Base-by-base conservation (phyloP, 1,139 yeast genomes). In the Arxiozyma bovina region DNA sequence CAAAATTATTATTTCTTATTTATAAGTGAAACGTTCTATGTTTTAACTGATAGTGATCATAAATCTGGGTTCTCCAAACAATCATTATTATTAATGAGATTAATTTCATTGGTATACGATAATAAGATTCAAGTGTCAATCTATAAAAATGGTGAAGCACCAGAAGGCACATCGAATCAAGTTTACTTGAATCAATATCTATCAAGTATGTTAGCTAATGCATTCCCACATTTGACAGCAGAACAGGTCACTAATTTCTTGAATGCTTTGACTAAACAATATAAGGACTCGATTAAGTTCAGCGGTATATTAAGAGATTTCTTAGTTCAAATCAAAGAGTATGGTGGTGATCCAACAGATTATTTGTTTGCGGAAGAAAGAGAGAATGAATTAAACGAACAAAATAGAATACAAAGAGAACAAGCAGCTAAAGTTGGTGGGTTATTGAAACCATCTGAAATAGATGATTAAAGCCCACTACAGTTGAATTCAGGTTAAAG, bases 21-120 rank as follows among this genome's bases (percentile, higher is more conserved):
- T 58, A 80, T 93, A 60, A 84, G 94, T 54, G 99, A 93, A 70
- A 86, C 96, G 1, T 91, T 94, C 69, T 88, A 81, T 65, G 99
- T 93, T 38, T 78, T 94, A 55, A 93, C 99, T 2, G 99, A 94
- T 70, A 87, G 97, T 8, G 99, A 93, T 70, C 99, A 94, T 71
- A 93, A 93, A 73, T 88, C 98, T 23, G 99, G 98, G 1, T 94
- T 94, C 75, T 81, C 87, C 61, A 80, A 83, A 63, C 99, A 94
- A 74, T 79, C 96, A 6, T 87, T 87, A 67, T 78, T 94, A 61
- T 77, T 94, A 63, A 86, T 96, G 55, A 87, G 85, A 69, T 77
- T 93, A 73, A 82, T 94, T 60, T 89, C 88, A 60, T 75, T 93
- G 56, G 95, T 93, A 20, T 90, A 87, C 69, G 86, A 82, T 60